phyloP scores from a whole-genome alignment of 2,329 filamentous ascomycete genomes.

The Pezicula radicicola region DNA sequence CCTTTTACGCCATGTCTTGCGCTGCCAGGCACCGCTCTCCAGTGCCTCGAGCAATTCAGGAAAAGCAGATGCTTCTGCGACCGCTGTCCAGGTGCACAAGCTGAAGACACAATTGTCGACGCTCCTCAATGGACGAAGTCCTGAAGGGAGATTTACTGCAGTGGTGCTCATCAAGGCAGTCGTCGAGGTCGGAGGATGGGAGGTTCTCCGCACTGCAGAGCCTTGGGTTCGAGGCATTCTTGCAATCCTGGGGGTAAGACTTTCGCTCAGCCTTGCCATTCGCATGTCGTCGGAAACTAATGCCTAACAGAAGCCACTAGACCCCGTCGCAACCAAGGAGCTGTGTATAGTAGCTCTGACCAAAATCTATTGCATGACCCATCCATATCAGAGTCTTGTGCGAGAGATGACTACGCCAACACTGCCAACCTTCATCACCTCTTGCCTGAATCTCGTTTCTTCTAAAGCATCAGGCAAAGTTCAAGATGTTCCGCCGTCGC shows the following conservation, averaged over 20 bases:
- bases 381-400: conserved; percentile 77
- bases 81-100: conserved; percentile 72
- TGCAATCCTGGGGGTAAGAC: conserved; percentile 63
- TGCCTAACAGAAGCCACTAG: conserved; percentile 61
- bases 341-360: conserved; percentile 74
- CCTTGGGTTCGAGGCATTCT: conserved; percentile 78
- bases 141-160: conserved; percentile 74
- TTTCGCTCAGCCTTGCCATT: not conserved
- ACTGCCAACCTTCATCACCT: conserved; percentile 69
- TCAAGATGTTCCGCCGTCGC: conserved; percentile 38
- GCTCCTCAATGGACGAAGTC: conserved; percentile 72
- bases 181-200: conserved; percentile 81
- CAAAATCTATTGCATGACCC: conserved; percentile 79
- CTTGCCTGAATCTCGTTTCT: conserved; percentile 67
- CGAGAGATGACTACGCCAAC: conserved; percentile 86
- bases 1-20: conserved; percentile 58
- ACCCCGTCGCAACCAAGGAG: conserved; percentile 72
- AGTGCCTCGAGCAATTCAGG: conserved; percentile 55
- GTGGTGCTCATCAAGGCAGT: conserved; percentile 76
- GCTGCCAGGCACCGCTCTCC: conserved; percentile 60
- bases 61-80: conserved; percentile 61
- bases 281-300: not conserved
- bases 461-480: conserved; percentile 32
- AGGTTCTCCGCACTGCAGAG: conserved; percentile 69
- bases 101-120: conserved; percentile 75